Conservation (phyloP, 2,329 filamentous ascomycete species). For the Juglanconis sp. region DNA sequence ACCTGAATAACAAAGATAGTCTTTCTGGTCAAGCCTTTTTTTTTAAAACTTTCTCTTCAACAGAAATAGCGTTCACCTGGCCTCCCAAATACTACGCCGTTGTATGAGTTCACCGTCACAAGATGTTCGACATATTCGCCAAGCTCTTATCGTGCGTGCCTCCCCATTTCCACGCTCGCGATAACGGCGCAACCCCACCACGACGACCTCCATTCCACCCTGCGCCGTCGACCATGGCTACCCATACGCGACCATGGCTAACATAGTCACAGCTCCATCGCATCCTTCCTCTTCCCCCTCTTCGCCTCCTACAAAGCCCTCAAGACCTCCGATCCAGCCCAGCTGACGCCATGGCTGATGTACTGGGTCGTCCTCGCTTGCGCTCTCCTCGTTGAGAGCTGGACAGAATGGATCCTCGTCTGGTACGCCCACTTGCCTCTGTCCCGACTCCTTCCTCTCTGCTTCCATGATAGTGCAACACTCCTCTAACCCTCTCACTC, state of each 20-base stretch:
- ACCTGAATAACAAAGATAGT: not conserved
- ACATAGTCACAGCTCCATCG: constrained; percentile 61
- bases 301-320: constrained; percentile 98
- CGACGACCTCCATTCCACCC: constrained; percentile 15
- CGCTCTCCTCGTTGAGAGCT: constrained; percentile 78
- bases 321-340: constrained; percentile 82
- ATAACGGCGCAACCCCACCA: constrained; percentile 14
- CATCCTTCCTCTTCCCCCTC: constrained; percentile 88
- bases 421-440: constrained; percentile 52
- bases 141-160: constrained; percentile 71
- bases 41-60: not conserved
- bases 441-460: not conserved
- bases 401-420: constrained; percentile 79
- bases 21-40: not conserved
- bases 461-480: not conserved
- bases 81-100: not conserved
- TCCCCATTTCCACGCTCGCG: constrained; percentile 21
- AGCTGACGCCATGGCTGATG: constrained; percentile 96
- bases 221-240: constrained; percentile 4
- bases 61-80: not conserved
- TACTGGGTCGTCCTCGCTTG: constrained; percentile 95
- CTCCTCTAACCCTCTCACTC: not conserved
- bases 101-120: constrained; percentile 17
- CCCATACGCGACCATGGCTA: constrained; percentile 15
- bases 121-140: constrained; percentile 75